These are phyloP conservation scores for Aureobasidium sp. DNA, from an alignment of 2,329 filamentous ascomycete species.

Conservation along the genomic window DNA sequence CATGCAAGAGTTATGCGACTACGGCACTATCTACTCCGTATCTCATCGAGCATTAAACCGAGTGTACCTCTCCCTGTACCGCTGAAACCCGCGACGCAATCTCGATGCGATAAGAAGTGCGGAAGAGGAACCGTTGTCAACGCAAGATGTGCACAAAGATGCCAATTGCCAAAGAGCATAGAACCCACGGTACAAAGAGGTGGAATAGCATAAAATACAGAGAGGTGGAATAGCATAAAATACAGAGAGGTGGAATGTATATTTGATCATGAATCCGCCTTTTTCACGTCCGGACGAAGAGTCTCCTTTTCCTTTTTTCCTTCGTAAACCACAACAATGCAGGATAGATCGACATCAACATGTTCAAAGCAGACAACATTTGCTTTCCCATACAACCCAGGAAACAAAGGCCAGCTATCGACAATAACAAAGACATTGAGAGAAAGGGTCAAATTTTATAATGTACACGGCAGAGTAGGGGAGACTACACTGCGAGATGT, in stretches of 20 bases:
- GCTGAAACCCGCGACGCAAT: not conserved
- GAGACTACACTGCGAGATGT: constrained; percentile 12
- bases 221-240: not conserved
- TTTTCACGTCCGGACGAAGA: not conserved
- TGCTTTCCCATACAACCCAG: not conserved
- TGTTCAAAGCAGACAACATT: not conserved
- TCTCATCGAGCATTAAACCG: not conserved
- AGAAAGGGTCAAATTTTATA: constrained; percentile 13
- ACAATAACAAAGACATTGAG: not conserved
- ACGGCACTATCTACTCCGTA: not conserved
- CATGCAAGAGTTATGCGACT: not conserved
- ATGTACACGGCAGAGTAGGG: constrained; percentile 11
- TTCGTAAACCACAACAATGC: constrained; percentile 5
- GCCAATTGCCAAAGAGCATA: constrained; percentile 5
- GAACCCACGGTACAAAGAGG: not conserved
- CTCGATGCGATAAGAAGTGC: not conserved
- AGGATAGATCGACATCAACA: not conserved
- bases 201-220: too few relatives aligned
- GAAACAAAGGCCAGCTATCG: not conserved
- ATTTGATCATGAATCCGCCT: constrained; percentile 9
- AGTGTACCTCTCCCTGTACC: not conserved
- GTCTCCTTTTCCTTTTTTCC: constrained; percentile 6
- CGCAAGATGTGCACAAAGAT: not conserved
- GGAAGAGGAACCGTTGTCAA: not conserved
- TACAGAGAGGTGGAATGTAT: not conserved